These are phyloP conservation scores for Penicillium fimorum DNA, from an alignment of 495 filamentous ascomycete genomes.

Conservation along the genomic window DNA sequence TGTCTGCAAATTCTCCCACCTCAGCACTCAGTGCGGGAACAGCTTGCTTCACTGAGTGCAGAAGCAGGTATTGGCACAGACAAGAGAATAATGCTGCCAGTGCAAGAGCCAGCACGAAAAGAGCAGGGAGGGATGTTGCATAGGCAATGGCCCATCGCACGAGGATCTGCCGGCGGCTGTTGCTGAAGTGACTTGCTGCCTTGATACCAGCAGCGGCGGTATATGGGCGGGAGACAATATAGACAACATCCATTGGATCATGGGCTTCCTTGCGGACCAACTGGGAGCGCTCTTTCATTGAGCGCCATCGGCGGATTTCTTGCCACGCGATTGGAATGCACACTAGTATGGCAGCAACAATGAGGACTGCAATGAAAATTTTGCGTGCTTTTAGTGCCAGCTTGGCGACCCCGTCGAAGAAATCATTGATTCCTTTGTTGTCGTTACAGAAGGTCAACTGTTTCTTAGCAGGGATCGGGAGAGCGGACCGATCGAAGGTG, in stretches of 20 bases:
- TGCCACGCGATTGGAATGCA: constrained; percentile 75
- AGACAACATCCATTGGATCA: constrained; percentile 86
- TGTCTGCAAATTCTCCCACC: constrained; percentile 77
- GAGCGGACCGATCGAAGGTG: constrained; percentile 69
- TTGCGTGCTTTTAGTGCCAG: constrained; percentile 62
- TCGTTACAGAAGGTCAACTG: constrained; percentile 82
- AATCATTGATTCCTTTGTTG: constrained; percentile 78
- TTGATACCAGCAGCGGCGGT: constrained; percentile 70
- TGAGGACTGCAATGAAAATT: constrained; percentile 69
- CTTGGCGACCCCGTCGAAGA: constrained; percentile 71
- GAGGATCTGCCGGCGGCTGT: constrained; percentile 64
- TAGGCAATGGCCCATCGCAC: constrained; percentile 87
- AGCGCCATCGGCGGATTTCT: constrained; percentile 77
- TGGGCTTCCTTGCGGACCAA: constrained; percentile 62
- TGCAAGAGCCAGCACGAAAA: constrained; percentile 84
- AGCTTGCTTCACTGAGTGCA: constrained; percentile 68
- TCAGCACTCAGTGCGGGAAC: constrained; percentile 72
- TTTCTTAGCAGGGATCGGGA: constrained; percentile 80
- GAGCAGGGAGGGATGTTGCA: constrained; percentile 74
- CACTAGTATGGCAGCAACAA: constrained; percentile 65
- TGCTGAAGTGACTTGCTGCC: constrained; percentile 65
- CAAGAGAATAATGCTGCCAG: constrained; percentile 82
- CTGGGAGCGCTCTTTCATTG: constrained; percentile 64
- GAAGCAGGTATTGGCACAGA: constrained; percentile 78
- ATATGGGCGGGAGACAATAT: constrained; percentile 78